phyloP scores from a whole-genome alignment of 2,329 filamentous ascomycete genomes.

The Ustulina deusta region DNA sequence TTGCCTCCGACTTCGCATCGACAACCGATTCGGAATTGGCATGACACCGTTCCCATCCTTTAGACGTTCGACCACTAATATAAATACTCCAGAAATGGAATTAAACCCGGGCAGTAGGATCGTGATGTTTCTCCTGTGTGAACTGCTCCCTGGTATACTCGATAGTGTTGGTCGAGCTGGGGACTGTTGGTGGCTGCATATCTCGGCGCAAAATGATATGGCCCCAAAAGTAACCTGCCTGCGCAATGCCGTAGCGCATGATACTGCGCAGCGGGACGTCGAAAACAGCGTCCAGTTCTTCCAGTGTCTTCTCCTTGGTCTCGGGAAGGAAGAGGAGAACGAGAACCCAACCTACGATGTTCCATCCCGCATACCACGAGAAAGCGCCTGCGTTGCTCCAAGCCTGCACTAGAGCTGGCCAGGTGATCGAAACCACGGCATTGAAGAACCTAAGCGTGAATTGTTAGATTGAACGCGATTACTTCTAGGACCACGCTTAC shows the following conservation, averaged over 20 bases:
- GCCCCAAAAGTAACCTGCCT: constrained; percentile 51
- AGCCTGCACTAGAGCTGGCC: constrained; percentile 58
- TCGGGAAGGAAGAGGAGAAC: constrained; percentile 58
- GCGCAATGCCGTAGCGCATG: constrained; percentile 53
- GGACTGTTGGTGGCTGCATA: constrained; percentile 45
- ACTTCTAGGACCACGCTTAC: constrained; percentile 37
- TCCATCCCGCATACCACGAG: constrained; percentile 63
- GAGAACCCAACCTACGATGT: constrained; percentile 59
- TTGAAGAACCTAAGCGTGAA: constrained; percentile 48
- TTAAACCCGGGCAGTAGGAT: constrained; percentile 48
- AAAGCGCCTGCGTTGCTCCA: constrained; percentile 63
- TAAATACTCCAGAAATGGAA: background rate
- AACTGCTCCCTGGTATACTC: constrained; percentile 46
- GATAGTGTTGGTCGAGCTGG: constrained; percentile 42
- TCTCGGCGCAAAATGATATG: constrained; percentile 49
- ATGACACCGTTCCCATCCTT: background rate
- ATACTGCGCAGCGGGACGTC: constrained; percentile 49
- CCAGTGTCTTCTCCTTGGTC: constrained; percentile 59
- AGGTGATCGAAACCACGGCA: constrained; percentile 57
- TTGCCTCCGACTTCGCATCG: constrained; percentile 5
- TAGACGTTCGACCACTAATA: background rate
- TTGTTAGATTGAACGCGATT: background rate
- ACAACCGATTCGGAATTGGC: background rate
- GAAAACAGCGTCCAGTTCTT: constrained; percentile 58
- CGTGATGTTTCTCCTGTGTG: constrained; percentile 45